Evolutionary conservation across 2,329 filamentous ascomycete species (phyloP), one percentile per base, ranked within the genome.

Genomic region (Neonectria magnoliae): DNA sequence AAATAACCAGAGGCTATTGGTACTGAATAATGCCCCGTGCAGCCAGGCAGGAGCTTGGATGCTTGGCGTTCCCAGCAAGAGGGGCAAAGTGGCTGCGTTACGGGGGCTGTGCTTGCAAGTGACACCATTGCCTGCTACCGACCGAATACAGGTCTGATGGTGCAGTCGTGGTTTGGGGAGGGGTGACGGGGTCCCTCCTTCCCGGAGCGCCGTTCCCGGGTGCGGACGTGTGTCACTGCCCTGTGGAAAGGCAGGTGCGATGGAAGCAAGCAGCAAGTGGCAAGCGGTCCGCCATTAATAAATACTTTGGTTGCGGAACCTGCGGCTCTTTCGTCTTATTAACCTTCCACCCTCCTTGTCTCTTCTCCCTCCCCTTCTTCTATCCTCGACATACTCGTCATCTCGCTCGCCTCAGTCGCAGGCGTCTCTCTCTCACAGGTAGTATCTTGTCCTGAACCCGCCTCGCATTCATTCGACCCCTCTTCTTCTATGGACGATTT

Each of bases 401-500:
- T 16, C 29, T 44, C 25, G 7, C 29, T 25, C 18, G 14, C 31
- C 33, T 56, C 44, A 60, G 33, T 53, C 45, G 42, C 31, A 42
- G 22, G 41, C 44, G 9, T 20, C 27, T 53, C 42, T 27, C 38
- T 6, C 38, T 10, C 14, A 14, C 48, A 36, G 4, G 20, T 38
- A 33, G 18, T 22, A 27, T 41, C n/a, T 42, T 31, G 25, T 13
- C n/a, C 33, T 29, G 13, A 20, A 14, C 20, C 7, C 25, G 16
- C 16, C 48, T 54, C 53, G 53, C 54, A 4, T 14, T 16, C 38
- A 38, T 47, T 41, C 22, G 5, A 29, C 36, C 53, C 25, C 52
- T 66, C 58, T 62, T 64, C 25, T 27, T 29, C 29, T 29, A 88
- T 88, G 87, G 81, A 82, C 69, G 85, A 88, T 68, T 88, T 85